These are phyloP conservation scores for Cichorium intybus DNA, from an alignment of 140 eudicot species.

Conservation along the genomic window DNA sequence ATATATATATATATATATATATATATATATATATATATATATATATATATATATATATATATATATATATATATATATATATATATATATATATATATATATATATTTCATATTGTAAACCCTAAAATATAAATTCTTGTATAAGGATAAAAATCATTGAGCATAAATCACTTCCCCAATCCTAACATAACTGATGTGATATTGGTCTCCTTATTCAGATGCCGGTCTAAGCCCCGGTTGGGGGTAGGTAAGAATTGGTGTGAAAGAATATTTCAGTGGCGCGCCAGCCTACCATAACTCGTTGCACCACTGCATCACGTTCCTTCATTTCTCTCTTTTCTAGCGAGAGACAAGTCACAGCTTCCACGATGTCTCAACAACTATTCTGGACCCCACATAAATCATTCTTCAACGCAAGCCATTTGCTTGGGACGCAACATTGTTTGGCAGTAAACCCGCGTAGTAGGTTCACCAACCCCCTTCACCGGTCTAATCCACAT, in stretches of 20 bases:
- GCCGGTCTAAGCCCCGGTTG: background rate
- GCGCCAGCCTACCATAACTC: background rate
- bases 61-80: no score
- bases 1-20: no score
- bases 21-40: no score
- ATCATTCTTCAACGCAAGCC: constrained; percentile 7
- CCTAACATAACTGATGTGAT: no score
- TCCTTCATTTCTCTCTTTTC: background rate
- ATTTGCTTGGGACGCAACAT: background rate
- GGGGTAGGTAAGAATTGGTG: constrained; percentile 12
- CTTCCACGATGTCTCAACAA: background rate
- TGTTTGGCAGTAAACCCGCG: constrained; percentile 2
- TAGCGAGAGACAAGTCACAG: background rate
- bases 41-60: no score
- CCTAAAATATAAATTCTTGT: no score
- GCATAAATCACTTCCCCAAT: no score
- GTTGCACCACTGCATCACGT: background rate
- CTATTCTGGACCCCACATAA: constrained; percentile 19
- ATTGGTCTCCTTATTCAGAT: no score
- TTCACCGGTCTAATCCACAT: background rate
- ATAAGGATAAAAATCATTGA: no score
- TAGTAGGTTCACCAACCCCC: constrained; percentile 33
- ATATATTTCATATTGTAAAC: no score
- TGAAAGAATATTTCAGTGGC: background rate
- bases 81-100: no score